A percentile compares a stretch with the other conserved stretches of the same genome.
These are phyloP conservation scores for Triangularia verruculosa DNA, from an alignment of 2,329 filamentous ascomycete species.

Conservation along the genomic window DNA sequence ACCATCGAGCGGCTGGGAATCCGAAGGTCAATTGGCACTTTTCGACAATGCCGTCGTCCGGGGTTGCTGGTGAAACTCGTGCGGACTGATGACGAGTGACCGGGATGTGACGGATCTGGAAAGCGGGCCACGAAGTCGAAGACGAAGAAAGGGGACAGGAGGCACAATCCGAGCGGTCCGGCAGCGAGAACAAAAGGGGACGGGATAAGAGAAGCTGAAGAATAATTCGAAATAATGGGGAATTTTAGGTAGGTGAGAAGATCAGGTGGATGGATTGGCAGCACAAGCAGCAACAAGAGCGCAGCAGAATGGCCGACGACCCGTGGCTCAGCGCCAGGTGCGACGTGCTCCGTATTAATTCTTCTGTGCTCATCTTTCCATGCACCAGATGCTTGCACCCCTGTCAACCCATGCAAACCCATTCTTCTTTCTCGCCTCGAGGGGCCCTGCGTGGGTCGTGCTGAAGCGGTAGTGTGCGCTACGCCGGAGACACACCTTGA, in stretches of 20 bases:
- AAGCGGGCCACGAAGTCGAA: conserved; percentile 1
- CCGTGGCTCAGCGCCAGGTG: conserved; percentile 13
- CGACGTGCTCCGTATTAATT: conserved; percentile 14
- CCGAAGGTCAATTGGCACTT: neutral
- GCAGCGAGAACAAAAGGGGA: neutral
- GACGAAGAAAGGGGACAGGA: neutral
- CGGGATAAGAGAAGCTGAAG: neutral
- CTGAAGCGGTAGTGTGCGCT: neutral
- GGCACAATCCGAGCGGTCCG: neutral
- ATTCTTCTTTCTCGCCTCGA: conserved; percentile 6
- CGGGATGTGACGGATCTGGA: conserved; percentile 4
- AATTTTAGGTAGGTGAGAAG: neutral
- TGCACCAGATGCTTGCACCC: conserved; percentile 8
- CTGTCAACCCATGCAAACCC: conserved; percentile 3
- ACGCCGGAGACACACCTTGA: neutral
- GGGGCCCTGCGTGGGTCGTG: neutral
- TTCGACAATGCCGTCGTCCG: neutral
- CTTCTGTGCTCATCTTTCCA: conserved; percentile 3
- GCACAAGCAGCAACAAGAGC: conserved; percentile 2
- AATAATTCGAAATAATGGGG: neutral
- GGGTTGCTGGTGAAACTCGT: neutral
- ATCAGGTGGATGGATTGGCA: neutral
- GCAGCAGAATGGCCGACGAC: conserved; percentile 7
- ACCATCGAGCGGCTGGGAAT: neutral
- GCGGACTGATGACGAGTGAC: neutral